Base-by-base conservation (phyloP, 805 yeast species). In the Candida takata region DNA sequence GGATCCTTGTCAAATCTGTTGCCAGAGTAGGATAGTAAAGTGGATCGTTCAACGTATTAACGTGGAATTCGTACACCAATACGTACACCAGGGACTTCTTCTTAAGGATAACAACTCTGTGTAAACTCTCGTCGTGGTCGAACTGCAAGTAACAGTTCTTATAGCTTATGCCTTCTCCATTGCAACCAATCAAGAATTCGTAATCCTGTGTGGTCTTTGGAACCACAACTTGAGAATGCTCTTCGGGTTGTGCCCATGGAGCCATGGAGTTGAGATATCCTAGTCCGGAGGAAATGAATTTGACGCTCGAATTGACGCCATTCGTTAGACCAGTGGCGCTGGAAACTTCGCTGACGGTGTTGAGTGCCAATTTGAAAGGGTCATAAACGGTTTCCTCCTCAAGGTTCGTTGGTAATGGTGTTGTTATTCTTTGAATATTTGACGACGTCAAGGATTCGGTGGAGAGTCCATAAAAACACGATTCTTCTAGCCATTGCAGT, bases 341-440 rank as follows among this genome's bases (percentile, higher is more conserved):
- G 3, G 54, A 45, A 8, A 53, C 48, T 27, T 49, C 54, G n/a
- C 43, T 42, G 5, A 52, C 23, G 0, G 57, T 48, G 4, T 43
- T 34, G 35, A 40, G 41, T 7, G 47, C 45, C 11, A 51, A n/a
- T 31, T 45, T 47, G 38, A 53, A 52, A 7, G 58, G 58, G 29
- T 53, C 55, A 48, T 53, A 34, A 42, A 48, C 18, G 17, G 20
- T 21, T 17, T 33, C 35, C 12, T 17, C 15, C 8, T 28, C 23
- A n/a, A 9, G 14, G 20, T 8, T 15, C 18, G 19, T 10, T 12
- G 14, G 8, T 12, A 6, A 8, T 12, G 40, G 52, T 57, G 16
- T 51, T 31, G 13, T 39, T 1, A 11, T 12, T 40, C 45, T 65
- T 52, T 12, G 54, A 23, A 44, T 51, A 41, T 44, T 41, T 6